Evolutionary conservation across 139 green algal genomes (phyloP).

Genomic region (Volvox africanus): DNA sequence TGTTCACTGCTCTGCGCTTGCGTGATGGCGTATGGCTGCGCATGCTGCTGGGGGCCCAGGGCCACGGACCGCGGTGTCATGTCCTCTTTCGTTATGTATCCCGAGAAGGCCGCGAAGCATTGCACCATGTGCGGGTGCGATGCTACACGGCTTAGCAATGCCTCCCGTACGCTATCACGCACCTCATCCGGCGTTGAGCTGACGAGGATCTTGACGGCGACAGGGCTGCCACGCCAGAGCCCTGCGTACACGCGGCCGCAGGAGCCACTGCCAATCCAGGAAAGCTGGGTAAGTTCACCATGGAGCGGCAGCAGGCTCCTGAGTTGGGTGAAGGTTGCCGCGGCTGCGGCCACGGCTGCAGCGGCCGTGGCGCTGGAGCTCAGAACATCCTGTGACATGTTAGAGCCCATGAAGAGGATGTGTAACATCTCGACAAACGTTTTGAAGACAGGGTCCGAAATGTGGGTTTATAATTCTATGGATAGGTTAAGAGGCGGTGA

Average conservation of each 20-base stretch:
- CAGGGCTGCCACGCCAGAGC: slow-evolving; percentile 3
- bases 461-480: no score
- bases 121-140: slow-evolving; percentile 34
- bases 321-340: slow-evolving; percentile 14
- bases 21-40: no score
- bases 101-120: slow-evolving; percentile 26
- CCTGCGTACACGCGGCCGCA: slow-evolving; percentile 25
- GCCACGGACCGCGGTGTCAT: neutral
- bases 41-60: neutral
- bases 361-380: slow-evolving; percentile 1
- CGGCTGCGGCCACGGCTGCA: neutral
- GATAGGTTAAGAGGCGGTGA: no score
- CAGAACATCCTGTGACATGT: neutral
- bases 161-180: slow-evolving; percentile 2
- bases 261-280: neutral
- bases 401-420: no score
- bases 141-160: neutral
- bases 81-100: neutral
- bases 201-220: slow-evolving; percentile 19
- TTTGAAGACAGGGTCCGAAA: no score
- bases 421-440: no score
- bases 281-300: neutral
- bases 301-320: slow-evolving; percentile 17
- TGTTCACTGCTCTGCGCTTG: no score
- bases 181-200: slow-evolving; percentile 3